Conservation (phyloP, 2,329 filamentous ascomycete species). For the Verticillium tricorpus region DNA sequence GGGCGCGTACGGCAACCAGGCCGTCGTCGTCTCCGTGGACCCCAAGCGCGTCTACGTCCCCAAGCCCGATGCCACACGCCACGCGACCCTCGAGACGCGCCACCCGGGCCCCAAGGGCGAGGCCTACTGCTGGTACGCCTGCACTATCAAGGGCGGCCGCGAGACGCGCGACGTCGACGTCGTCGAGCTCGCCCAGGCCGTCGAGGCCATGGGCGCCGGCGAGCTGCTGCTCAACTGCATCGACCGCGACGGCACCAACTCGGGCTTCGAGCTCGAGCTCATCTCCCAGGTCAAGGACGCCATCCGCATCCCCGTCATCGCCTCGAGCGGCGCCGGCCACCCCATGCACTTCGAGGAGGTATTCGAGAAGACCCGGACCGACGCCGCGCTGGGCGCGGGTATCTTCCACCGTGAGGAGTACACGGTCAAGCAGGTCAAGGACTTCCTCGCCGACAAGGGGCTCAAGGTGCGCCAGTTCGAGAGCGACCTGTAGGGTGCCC, state of each 20-base stretch:
- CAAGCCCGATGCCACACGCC: constrained; percentile 65
- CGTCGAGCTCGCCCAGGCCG: constrained; percentile 78
- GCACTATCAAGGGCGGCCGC: constrained; percentile 91
- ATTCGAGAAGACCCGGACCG: constrained; percentile 77
- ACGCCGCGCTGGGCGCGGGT: constrained; percentile 90
- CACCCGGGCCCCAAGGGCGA: constrained; percentile 72
- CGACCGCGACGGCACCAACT: constrained; percentile 92
- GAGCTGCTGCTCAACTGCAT: constrained; percentile 98
- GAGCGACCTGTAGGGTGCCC: constrained; percentile 32
- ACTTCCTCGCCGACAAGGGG: constrained; percentile 66
- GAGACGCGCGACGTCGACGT: constrained; percentile 95
- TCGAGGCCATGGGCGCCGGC: constrained; percentile 92
- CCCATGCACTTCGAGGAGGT: constrained; percentile 88
- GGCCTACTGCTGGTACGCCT: constrained; percentile 90
- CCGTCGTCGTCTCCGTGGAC: constrained; percentile 92
- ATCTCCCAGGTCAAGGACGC: constrained; percentile 83
- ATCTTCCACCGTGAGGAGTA: constrained; percentile 98
- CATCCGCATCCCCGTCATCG: constrained; percentile 89
- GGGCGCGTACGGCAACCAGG: constrained; percentile 89
- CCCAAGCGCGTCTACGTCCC: constrained; percentile 87
- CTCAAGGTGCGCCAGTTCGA: constrained; percentile 80
- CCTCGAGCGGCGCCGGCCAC: constrained; percentile 85
- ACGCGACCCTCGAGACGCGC: constrained; percentile 66
- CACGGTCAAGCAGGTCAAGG: constrained; percentile 91
- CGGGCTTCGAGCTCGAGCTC: constrained; percentile 89